Conservation (phyloP, 139 green algal species). For the Chlorella sp. region DNA sequence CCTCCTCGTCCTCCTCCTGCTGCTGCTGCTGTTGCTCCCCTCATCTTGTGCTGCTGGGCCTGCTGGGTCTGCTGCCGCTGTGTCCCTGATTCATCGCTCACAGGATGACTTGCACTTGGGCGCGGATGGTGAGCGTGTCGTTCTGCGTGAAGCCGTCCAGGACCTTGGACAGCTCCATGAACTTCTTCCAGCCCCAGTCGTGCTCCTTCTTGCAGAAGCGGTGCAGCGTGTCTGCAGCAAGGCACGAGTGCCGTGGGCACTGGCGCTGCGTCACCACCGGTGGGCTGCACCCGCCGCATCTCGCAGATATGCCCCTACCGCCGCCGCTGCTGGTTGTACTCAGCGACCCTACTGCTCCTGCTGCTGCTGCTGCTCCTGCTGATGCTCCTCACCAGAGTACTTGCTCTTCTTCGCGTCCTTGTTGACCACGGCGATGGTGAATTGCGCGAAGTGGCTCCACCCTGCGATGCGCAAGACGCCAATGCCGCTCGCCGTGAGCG, state of each 20-base stretch:
- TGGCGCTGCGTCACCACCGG: too few relatives aligned
- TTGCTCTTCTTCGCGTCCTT: constrained; percentile 97
- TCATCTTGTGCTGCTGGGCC: neutral
- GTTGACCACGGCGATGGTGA: constrained; percentile 99
- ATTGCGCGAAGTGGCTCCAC: constrained; percentile 98
- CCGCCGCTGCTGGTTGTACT: too few relatives aligned
- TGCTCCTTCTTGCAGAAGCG: constrained; percentile 99
- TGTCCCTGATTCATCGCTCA: constrained; percentile 21
- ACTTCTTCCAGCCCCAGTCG: constrained; percentile 99
- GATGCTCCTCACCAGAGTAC: constrained; percentile 74
- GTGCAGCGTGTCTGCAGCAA: constrained; percentile 93
- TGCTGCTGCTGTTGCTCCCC: neutral
- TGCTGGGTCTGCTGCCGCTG: neutral
- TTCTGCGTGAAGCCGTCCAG: constrained; percentile 89
- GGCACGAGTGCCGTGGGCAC: too few relatives aligned
- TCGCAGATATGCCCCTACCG: too few relatives aligned
- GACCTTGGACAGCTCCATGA: constrained; percentile 90
- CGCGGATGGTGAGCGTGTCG: constrained; percentile 95
- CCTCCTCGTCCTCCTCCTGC: neutral
- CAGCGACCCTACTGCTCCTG: too few relatives aligned
- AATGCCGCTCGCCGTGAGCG: too few relatives aligned
- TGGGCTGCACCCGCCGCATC: too few relatives aligned
- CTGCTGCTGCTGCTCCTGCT: constrained; percentile 6
- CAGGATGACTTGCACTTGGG: constrained; percentile 86
- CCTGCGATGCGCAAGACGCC: too few relatives aligned